Conservation (phyloP, 257 asterid species). For the Scutellaria minor region DNA sequence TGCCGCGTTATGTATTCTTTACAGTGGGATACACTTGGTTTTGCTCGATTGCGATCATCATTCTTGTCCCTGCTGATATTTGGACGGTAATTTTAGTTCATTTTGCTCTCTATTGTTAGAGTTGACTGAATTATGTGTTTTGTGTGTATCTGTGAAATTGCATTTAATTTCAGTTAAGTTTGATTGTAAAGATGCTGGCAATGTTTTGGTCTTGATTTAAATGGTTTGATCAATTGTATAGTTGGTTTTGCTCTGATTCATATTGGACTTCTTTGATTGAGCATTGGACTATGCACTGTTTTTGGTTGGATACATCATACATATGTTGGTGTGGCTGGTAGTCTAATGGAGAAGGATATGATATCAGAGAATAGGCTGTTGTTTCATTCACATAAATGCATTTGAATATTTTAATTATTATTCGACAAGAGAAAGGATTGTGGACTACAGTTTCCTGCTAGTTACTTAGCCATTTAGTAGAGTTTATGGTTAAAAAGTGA, state of each 20-base stretch:
- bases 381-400: background rate
- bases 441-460: background rate
- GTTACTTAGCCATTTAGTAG: constrained; percentile 5
- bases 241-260: constrained; percentile 31
- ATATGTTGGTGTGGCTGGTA: constrained; percentile 24
- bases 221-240: constrained; percentile 24
- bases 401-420: background rate
- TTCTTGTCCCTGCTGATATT: constrained; percentile 99
- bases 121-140: background rate
- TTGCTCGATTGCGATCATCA: constrained; percentile 91
- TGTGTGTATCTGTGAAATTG: background rate
- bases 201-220: constrained; percentile 10
- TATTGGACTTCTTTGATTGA: constrained; percentile 3
- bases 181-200: constrained; percentile 16
- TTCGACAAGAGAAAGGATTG: background rate
- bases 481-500: background rate
- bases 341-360: constrained; percentile 25
- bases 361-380: constrained; percentile 14
- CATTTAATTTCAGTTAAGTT: constrained; percentile 20
- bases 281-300: background rate
- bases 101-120: background rate
- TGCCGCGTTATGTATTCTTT: constrained; percentile 85
- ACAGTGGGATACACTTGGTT: constrained; percentile 99
- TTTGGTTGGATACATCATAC: constrained; percentile 18
- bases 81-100: constrained; percentile 75